A percentile compares a stretch with the other conserved stretches of the same genome.
Conservation (phyloP, 208 protist species). For the Trypanosoma vivax region DNA sequence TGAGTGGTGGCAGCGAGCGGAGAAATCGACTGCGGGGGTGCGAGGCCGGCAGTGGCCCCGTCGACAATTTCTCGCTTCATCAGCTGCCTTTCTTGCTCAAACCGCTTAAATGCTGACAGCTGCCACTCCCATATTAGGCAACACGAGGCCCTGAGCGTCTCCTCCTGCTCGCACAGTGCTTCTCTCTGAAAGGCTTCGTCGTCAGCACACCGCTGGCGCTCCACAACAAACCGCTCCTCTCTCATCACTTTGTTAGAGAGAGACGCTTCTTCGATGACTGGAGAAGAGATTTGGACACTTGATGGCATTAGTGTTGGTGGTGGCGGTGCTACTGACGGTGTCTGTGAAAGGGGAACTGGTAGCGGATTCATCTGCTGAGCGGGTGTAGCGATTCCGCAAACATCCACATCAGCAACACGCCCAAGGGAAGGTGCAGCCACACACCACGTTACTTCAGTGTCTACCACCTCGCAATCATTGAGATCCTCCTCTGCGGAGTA, state of each 20-base stretch:
- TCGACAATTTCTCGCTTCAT: neutral
- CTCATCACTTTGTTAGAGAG: neutral
- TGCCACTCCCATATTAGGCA: slow-evolving; percentile 21
- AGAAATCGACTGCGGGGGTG: neutral
- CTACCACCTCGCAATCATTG: slow-evolving; percentile 11
- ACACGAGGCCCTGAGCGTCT: slow-evolving; percentile 14
- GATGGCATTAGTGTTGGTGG: too few relatives aligned
- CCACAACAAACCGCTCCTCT: neutral
- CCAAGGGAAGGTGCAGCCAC: neutral
- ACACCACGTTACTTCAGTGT: neutral
- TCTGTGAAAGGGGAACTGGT: too few relatives aligned
- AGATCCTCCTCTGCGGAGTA: slow-evolving; percentile 17
- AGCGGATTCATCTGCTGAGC: too few relatives aligned
- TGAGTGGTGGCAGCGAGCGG: neutral
- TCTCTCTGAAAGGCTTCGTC: slow-evolving; percentile 9
- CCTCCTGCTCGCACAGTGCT: slow-evolving; percentile 18
- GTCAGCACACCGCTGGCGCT: slow-evolving; percentile 1
- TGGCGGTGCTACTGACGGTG: too few relatives aligned
- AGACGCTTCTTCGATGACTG: too few relatives aligned
- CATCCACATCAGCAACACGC: too few relatives aligned
- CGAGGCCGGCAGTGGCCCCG: neutral
- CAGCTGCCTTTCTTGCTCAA: neutral
- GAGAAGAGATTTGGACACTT: too few relatives aligned
- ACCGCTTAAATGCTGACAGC: neutral
- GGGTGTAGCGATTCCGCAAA: too few relatives aligned